Base-by-base conservation (phyloP, 352 stramenopile genomes). In the Phytophthora pini region DNA sequence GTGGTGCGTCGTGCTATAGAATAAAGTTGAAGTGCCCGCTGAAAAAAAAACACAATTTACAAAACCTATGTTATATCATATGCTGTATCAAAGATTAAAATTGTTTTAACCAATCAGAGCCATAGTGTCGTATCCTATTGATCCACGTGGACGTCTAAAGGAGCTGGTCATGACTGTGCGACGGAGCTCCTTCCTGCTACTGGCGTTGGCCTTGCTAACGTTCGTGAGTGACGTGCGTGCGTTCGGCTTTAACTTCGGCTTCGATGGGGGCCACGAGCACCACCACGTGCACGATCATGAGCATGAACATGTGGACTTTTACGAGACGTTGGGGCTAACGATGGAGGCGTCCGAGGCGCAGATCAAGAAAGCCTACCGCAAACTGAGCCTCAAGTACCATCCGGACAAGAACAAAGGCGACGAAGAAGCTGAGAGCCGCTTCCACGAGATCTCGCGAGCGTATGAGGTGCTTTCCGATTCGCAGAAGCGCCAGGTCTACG, bases 361-460 rank as follows among this genome's bases (percentile, higher is more conserved):
- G 71, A 98, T 98, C 69, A 98, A 98, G 76, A 96, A 95, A 59
- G 95, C 96, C 26, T 99, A 98, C 73, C 86, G 95, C 53, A 98
- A 97, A 68, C 76, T 99, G 13, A 97, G 87, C 51, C 83, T 98
- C n/a, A 96, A 98, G 65, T 99, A 98, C 67, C 96, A 99, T 67
- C 96, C 96, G 36, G 92, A 98, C 74, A 97, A 97, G 75, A 94
- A 95, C 67, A 76, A 79, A 46, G 88, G 84, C 26, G 76, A 96
- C 51, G 76, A 84, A 12, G 87, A 95, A 10, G 89, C 91, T 3
- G 81, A 94, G 29, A 60, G 82, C 13, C 92, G 88, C 55, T 98
- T 98, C 67, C 93, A 97, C 65, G 80, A 95, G 60, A 93, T 98
- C 44, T 80, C 84, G 13, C 75, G 88, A 22, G 94, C 94, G 26